Percentiles rank a stretch among this genome's conserved stretches.
Evolutionary conservation across 139 green algal genomes (phyloP).

Genomic region (Micromonas pusilla): DNA sequence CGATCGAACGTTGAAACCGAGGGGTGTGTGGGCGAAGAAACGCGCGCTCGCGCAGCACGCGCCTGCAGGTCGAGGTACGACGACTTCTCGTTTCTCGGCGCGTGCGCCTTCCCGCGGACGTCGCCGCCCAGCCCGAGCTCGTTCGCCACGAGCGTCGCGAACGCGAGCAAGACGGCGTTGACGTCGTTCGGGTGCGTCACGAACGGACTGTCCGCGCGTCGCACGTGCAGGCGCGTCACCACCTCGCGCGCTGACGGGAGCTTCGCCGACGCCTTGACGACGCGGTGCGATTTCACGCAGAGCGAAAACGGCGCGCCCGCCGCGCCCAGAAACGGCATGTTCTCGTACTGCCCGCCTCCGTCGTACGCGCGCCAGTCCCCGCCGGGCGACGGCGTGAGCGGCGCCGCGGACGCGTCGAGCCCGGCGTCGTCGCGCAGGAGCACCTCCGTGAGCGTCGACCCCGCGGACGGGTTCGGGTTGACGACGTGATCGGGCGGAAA

Average conservation of each 20-base stretch:
- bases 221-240: background rate
- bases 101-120: too few relatives aligned
- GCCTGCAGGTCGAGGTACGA: background rate
- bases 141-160: background rate
- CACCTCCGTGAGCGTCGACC: background rate
- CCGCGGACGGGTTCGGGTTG: background rate
- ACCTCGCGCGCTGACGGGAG: background rate
- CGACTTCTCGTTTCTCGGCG: background rate
- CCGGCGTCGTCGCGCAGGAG: background rate
- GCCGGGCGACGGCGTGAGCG: too few relatives aligned
- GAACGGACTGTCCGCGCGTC: background rate
- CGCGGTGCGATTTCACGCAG: background rate
- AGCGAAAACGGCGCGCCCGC: background rate
- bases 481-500: background rate
- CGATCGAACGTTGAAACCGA: too few relatives aligned
- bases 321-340: background rate
- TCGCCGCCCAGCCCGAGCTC: background rate
- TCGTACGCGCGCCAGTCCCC: background rate
- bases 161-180: background rate
- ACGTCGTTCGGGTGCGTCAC: background rate
- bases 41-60: too few relatives aligned
- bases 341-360: background rate
- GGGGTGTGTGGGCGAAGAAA: too few relatives aligned
- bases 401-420: background rate
- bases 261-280: too few relatives aligned